Conservation (phyloP, 1,284 basidiomycete genomes). For the Anthracocystis walkeri region DNA sequence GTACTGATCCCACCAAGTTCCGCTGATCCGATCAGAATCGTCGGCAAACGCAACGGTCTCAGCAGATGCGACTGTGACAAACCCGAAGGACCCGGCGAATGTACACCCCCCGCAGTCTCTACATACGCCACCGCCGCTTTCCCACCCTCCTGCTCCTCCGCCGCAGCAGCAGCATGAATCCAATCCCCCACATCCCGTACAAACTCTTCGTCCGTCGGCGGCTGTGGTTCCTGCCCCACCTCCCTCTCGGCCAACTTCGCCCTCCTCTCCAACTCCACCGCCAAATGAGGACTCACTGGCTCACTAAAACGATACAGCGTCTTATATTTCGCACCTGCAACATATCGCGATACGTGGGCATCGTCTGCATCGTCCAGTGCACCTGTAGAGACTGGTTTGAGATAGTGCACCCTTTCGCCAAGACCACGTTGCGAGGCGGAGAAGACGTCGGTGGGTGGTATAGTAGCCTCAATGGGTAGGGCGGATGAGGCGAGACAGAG, state of each 20-base stretch:
- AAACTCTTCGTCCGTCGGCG: conserved; percentile 76
- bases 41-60: conserved; percentile 81
- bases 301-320: conserved; percentile 88
- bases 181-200: conserved; percentile 77
- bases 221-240: conserved; percentile 16
- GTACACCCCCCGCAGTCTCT: conserved; percentile 95
- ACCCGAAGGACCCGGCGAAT: conserved; percentile 88
- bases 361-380: conserved; percentile 57
- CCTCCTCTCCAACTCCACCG: conserved; percentile 76
- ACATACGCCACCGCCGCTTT: conserved; percentile 76
- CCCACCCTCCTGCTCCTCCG: background rate
- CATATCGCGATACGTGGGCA: conserved; percentile 52
- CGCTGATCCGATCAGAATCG: conserved; percentile 86
- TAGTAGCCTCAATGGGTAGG: conserved; percentile 21
- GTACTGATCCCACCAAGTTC: conserved; percentile 94
- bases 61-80: conserved; percentile 76
- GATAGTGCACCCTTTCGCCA: conserved; percentile 60
- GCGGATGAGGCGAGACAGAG: conserved; percentile 61
- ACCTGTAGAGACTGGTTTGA: conserved; percentile 68
- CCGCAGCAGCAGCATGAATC: conserved; percentile 74
- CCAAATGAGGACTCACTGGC: conserved; percentile 93
- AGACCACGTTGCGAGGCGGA: conserved; percentile 20
- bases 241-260: conserved; percentile 52
- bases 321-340: conserved; percentile 71
- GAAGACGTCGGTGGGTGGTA: conserved; percentile 24